These are phyloP conservation scores for Quambalaria eucalypti DNA, from an alignment of 1,284 basidiomycete genomes.

Conservation along the genomic window DNA sequence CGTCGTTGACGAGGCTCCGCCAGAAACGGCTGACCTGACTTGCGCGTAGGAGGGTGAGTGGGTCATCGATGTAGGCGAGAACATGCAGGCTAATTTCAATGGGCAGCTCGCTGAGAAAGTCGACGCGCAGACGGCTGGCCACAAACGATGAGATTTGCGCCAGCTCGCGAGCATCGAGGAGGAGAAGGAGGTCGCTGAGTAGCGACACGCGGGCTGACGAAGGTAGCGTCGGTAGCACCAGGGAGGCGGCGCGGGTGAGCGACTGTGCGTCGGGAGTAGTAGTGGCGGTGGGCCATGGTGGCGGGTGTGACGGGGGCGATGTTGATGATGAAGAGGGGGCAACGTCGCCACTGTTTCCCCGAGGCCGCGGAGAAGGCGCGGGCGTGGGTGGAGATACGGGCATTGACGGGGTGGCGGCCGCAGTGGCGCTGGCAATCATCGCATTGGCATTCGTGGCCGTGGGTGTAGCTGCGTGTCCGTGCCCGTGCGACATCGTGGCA, in stretches of 20 bases:
- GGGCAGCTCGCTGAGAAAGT: conserved; percentile 74
- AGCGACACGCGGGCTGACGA: conserved; percentile 10
- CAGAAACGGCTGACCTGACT: conserved; percentile 68
- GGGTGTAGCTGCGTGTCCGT: too few species aligned
- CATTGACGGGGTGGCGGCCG: not conserved
- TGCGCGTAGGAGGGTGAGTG: conserved; percentile 64
- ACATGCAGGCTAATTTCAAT: conserved; percentile 74
- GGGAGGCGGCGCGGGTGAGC: not conserved
- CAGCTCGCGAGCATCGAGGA: conserved; percentile 61
- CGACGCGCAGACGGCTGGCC: conserved; percentile 71
- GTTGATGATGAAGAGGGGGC: not conserved
- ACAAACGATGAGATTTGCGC: conserved; percentile 66
- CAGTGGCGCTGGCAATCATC: not conserved
- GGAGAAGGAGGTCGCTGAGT: conserved; percentile 30
- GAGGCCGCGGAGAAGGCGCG: not conserved
- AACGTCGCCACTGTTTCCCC: not conserved
- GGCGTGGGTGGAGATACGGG: not conserved
- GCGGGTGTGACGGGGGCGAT: not conserved
- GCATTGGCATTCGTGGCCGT: too few species aligned
- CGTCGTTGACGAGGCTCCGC: conserved; percentile 69
- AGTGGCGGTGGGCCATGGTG: not conserved
- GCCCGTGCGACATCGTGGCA: too few species aligned
- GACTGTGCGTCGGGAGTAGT: not conserved
- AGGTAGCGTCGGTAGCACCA: not conserved
- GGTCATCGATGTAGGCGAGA: conserved; percentile 72